Percentiles rank a stretch among this genome's conserved stretches.
These are phyloP conservation scores for Nothophoma quercina DNA, from an alignment of 2,329 filamentous ascomycete genomes.

Conservation along the genomic window DNA sequence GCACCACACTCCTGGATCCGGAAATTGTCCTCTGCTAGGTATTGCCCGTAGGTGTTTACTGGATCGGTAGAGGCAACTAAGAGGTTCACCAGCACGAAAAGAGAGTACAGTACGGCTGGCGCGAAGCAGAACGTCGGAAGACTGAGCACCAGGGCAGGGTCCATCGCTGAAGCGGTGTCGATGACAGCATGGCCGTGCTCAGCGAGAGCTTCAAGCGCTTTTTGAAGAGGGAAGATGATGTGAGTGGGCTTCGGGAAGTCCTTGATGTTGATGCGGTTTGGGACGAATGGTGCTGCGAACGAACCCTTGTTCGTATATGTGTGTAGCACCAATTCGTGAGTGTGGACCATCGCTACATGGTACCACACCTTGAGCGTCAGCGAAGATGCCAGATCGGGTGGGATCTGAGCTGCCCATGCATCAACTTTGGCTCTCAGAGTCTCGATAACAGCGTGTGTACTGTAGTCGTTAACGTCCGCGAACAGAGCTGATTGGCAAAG, in stretches of 20 bases:
- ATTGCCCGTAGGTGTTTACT: constrained; percentile 34
- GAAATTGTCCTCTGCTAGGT: constrained; percentile 25
- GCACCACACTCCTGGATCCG: constrained; percentile 30
- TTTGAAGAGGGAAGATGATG: constrained; percentile 26
- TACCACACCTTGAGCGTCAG: constrained; percentile 34
- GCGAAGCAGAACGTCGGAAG: constrained; percentile 36
- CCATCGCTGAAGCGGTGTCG: constrained; percentile 30
- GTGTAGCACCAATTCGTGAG: constrained; percentile 34
- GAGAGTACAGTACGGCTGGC: constrained; percentile 32
- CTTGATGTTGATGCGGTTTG: constrained; percentile 33
- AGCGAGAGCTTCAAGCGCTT: constrained; percentile 24
- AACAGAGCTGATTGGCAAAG: constrained; percentile 30
- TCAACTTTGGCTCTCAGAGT: constrained; percentile 29
- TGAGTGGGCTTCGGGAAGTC: constrained; percentile 34
- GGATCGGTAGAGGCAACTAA: constrained; percentile 32
- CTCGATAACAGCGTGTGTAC: constrained; percentile 26
- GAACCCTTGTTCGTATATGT: constrained; percentile 38
- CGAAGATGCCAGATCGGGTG: constrained; percentile 26
- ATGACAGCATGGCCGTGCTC: constrained; percentile 37
- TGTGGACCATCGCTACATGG: constrained; percentile 34
- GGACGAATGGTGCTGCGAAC: constrained; percentile 37
- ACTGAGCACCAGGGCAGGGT: constrained; percentile 30
- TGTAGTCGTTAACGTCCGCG: constrained; percentile 31
- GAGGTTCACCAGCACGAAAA: constrained; percentile 35
- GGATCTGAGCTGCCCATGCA: constrained; percentile 34